phyloP scores from a whole-genome alignment of 306 rosid species.

The Lathyrus oleraceus region DNA sequence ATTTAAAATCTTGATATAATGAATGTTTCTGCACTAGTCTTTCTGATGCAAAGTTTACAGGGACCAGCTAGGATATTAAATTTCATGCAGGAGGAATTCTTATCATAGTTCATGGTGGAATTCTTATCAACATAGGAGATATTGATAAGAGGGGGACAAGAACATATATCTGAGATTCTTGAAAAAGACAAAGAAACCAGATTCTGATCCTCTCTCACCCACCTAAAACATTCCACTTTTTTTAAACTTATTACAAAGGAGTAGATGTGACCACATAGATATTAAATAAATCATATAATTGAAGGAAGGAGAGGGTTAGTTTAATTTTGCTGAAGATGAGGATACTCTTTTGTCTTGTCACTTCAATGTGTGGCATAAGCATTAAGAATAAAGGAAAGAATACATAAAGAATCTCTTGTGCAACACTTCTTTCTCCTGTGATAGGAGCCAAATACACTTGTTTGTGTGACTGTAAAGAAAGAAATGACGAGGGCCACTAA shows the following conservation, averaged over 20 bases:
- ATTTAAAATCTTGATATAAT: neutral
- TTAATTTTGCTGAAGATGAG: constrained; percentile 1
- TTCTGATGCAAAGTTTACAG: constrained; percentile 29
- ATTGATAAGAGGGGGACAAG: constrained; percentile 44
- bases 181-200: constrained; percentile 47
- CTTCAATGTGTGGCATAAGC: constrained; percentile 33
- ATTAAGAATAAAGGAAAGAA: constrained; percentile 47
- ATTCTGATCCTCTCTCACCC: constrained; percentile 70
- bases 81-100: constrained; percentile 14
- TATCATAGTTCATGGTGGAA: constrained; percentile 42
- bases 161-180: constrained; percentile 36
- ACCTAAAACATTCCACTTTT: constrained; percentile 45
- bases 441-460: constrained; percentile 27
- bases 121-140: constrained; percentile 54
- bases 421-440: constrained; percentile 41
- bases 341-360: constrained; percentile 22
- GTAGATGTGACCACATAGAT: constrained; percentile 50
- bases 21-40: neutral
- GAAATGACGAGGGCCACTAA: constrained; percentile 44
- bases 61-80: neutral
- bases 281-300: constrained; percentile 6
- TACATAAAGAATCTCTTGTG: constrained; percentile 42
- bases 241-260: constrained; percentile 42
- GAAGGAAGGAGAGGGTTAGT: neutral
- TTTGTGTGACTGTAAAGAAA: constrained; percentile 33